Base-by-base conservation (phyloP, 106 monocot genomes). In the Acorus calamus region DNA sequence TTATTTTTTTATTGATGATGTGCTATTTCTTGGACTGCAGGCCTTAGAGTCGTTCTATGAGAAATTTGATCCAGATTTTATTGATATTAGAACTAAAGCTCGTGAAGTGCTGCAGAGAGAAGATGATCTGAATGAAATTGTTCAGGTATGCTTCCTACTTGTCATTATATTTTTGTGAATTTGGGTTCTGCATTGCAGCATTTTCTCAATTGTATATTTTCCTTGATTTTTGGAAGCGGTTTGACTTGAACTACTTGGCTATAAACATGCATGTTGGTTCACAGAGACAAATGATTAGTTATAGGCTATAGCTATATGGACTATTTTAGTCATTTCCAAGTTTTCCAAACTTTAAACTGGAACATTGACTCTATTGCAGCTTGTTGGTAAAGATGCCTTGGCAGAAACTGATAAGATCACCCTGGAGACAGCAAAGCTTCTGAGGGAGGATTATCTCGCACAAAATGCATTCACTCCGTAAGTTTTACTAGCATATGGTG, bases 391-490 rank as follows among this genome's bases (percentile, higher is more conserved):
- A 81, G 96, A 98, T 79, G 96, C 96, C 46, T 69, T 98, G 56
- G 91, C 96, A 10, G 96, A 91, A 76, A 83, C 88, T 49, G 98
- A 99, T 61, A 98, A 98, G 71, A 92, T 98, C 71, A 98, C 59
- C 8, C 56, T 99, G 47, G 98, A 99, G 64, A 99, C 92, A 13
- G 98, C 98, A 13, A 99, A 99, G 66, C 96, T 91, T 73, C 76
- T 98, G 13, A 85, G 96, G 67, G 96, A 98, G 64, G 96, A 98
- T 69, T 98, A 92, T 77, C 78, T 98, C 58, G 96, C 96, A 53
- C 96, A 98, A 67, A 98, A 98, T 77, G 96, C 96, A 2, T 98
- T 91, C 64, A 88, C 96, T 57, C 91, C 96, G 91, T 98, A 81
- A 81, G 85, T 71, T 42, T 61, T 64, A 2, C n/a, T 52, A 14